Evolutionary conservation across 768 basidiomycete species (phyloP).

Genomic region (Termitomyces sp.): DNA sequence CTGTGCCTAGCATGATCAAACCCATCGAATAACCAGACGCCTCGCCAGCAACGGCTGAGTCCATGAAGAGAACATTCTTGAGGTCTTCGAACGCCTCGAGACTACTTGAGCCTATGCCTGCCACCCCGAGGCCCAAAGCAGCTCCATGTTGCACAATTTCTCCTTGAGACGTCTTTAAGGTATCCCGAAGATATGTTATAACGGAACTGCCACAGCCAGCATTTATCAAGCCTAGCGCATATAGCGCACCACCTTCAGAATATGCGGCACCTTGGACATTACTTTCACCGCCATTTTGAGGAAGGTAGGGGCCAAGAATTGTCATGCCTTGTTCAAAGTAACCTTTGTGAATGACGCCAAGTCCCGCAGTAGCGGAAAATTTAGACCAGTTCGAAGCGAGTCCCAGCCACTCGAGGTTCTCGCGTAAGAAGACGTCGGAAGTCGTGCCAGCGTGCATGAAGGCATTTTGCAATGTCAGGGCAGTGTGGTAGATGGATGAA

Average conservation of each 20-base stretch:
- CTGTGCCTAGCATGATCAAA: constrained; percentile 96
- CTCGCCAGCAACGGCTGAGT: constrained; percentile 95
- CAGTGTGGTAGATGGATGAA: constrained; percentile 96
- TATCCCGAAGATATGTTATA: constrained; percentile 74
- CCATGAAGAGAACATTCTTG: constrained; percentile 84
- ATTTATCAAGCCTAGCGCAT: constrained; percentile 92
- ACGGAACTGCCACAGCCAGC: constrained; percentile 83
- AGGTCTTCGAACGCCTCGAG: constrained; percentile 89
- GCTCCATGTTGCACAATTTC: constrained; percentile 98
- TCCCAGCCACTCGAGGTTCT: constrained; percentile 96
- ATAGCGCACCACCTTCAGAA: constrained; percentile 95
- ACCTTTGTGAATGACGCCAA: constrained; percentile 97
- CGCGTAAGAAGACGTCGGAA: constrained; percentile 88
- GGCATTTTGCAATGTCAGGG: constrained; percentile 93
- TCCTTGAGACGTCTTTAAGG: constrained; percentile 68
- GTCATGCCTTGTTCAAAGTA: constrained; percentile 91
- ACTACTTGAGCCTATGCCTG: constrained; percentile 90
- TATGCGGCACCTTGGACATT: constrained; percentile 77
- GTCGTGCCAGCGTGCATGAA: constrained; percentile 99
- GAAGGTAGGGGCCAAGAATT: constrained; percentile 92
- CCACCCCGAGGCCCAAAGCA: constrained; percentile 93
- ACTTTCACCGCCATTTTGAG: constrained; percentile 71
- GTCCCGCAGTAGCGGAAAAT: constrained; percentile 94
- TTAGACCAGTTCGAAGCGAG: constrained; percentile 98
- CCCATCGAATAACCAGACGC: constrained; percentile 98